A percentile compares a stretch with the other conserved stretches of the same genome.
Evolutionary conservation across 2,329 filamentous ascomycete species (phyloP).

Genomic region (Phyllosticta citribraziliensis): DNA sequence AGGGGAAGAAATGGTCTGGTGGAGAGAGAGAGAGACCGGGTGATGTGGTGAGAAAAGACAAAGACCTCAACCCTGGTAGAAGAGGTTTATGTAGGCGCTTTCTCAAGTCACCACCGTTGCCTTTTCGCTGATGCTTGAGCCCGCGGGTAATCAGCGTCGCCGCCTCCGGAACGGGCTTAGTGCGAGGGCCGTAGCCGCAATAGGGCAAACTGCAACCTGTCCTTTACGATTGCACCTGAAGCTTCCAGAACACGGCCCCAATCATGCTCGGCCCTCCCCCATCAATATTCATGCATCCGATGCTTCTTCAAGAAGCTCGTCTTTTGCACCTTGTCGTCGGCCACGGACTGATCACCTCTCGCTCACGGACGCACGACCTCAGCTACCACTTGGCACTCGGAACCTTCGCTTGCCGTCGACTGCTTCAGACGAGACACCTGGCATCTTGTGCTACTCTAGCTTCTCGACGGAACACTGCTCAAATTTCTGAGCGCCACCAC

Average conservation of each 20-base stretch:
- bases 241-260: conserved; percentile 7
- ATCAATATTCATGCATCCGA: not conserved
- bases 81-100: conserved; percentile 10
- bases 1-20: not conserved
- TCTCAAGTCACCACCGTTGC: conserved; percentile 11
- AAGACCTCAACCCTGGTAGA: not conserved
- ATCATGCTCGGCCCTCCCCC: not conserved
- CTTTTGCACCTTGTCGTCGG: not conserved
- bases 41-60: not conserved
- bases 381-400: not conserved
- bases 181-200: conserved; percentile 7
- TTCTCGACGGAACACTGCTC: not conserved
- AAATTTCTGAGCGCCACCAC: not conserved
- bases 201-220: conserved; percentile 10
- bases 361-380: not conserved
- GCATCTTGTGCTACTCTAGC: not conserved
- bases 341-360: not conserved
- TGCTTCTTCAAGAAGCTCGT: not conserved
- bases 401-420: not conserved
- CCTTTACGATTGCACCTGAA: conserved; percentile 7
- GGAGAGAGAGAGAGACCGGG: not conserved
- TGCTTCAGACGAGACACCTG: not conserved
- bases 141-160: conserved; percentile 10
- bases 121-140: conserved; percentile 9
- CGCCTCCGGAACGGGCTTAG: conserved; percentile 7